Base-by-base conservation (phyloP, 495 filamentous ascomycete species). In the Penicillium dipodomyicola region DNA sequence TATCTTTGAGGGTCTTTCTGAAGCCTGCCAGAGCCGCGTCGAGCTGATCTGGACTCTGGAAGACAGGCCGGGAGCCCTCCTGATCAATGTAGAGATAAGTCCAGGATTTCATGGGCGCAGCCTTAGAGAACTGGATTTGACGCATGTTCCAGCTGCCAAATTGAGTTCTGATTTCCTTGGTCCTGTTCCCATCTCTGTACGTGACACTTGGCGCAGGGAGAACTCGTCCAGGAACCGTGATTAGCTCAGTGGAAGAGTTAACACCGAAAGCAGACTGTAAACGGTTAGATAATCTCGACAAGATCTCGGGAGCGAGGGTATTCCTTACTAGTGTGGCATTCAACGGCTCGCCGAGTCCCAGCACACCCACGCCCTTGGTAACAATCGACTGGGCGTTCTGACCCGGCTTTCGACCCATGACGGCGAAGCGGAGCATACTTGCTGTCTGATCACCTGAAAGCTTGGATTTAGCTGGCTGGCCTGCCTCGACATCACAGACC, bases 351-450 rank as follows among this genome's bases (percentile, higher is more conserved):
- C 62, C 59, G 7, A 85, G 56, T 8, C 80, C 76, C 39, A 87
- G 68, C 5, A 83, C 65, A 1, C 61, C 51, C 2, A 74, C 76
- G 19, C 84, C 89, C 9, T 78, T 71, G 1, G 64, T 76, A 2
- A 81, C 73, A 62, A 96, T 87, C 0, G 85, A 87, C 17, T 72
- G 54, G 0, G 87, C 88, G 61, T 95, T 95, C 35, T 77, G 71
- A 0, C 70, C 75, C 0, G 90, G 88, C 10, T 70, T 69, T 12
- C 88, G 80, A 10, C 58, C 61, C 37, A 43, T 62, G 33, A 86
- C 87, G 1, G 91, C 85, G 65, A 92, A 89, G 2, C 62, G 65
- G 20, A 90, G 79, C 87, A 93, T 93, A 0, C 67, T 49, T 0
- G 75, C 67, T 0, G 84, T 87, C 61, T 91, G 88, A 3, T 72